Evolutionary conservation across 1,284 basidiomycete species (phyloP), one percentile per base, ranked within the genome.

Genomic region (Marasmius oreades): DNA sequence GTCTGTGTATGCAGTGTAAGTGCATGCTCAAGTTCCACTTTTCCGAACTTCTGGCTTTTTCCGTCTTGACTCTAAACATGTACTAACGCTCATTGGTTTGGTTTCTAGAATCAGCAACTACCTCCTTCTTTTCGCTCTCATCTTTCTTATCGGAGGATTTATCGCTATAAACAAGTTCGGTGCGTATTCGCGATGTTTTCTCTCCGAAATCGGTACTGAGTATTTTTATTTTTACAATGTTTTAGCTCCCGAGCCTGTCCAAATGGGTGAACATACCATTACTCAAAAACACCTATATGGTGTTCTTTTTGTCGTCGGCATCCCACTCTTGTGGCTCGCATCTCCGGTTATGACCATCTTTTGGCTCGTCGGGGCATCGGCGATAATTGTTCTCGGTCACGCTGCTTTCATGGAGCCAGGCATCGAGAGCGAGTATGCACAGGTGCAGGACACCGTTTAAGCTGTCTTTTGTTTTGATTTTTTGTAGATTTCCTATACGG

Each of bases 121-220:
- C 6, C 70, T 85, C 39, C 85, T 99, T 46, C 81, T 98, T 61
- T 77, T 96, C 65, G 86, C 95, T 3, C 77, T 98, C 60, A 81
- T 76, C 36, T 95, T 98, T 80, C 86, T 99, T 64, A 86, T 95
- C 61, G 92, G 93, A 48, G 96, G 96, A 2, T 98, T 98, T 75
- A 73, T 85, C 33, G 84, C 84, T 45, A 96, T 98, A 76, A 95
- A 94, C 75, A 86, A 81, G 67, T 98, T 91, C 64, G 93, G 93
- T 95, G 61, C 67, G 90, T 76, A 60, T 33, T 26, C 55, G 47
- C 44, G 34, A 24, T 45, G 39, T 28, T 45, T 33, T 33, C 20
- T 1, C 46, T 51, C 46, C 22, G 24, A 54, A 31, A 44, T 53
- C 46, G 42, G 33, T 50, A 12, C 52, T 46, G 7, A 52, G 47